phyloP scores from a whole-genome alignment of 208 protist genomes.

The Trypanosoma congolense region DNA sequence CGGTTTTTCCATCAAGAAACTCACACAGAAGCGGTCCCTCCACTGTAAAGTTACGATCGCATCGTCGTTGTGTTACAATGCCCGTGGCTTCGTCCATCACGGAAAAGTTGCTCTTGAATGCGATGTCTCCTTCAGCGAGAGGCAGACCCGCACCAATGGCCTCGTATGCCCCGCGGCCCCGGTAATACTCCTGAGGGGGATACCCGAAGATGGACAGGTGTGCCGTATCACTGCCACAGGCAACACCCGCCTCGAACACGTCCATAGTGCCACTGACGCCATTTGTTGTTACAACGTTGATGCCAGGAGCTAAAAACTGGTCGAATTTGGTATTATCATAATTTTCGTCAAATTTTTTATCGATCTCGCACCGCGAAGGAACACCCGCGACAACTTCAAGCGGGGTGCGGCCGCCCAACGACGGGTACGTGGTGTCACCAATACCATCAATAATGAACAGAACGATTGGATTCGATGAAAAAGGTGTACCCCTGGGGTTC shows the following conservation, averaged over 20 bases:
- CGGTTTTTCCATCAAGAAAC: constrained; percentile 36
- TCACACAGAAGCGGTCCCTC: constrained; percentile 52
- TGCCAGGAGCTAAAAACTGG: constrained; percentile 20
- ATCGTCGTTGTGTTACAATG: constrained; percentile 54
- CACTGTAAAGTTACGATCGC: constrained; percentile 60
- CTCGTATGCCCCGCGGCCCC: constrained; percentile 65
- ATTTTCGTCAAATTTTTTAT: too few relatives aligned
- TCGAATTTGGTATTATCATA: background rate
- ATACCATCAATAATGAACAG: constrained; percentile 78
- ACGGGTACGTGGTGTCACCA: constrained; percentile 54
- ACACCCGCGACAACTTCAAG: constrained; percentile 63
- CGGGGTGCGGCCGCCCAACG: constrained; percentile 55
- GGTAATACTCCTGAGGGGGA: constrained; percentile 50
- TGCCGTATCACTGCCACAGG: constrained; percentile 76
- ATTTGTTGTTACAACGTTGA: constrained; percentile 44
- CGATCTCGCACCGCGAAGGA: constrained; percentile 4
- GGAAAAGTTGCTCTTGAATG: constrained; percentile 75
- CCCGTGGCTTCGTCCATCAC: constrained; percentile 31
- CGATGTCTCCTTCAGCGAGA: constrained; percentile 57
- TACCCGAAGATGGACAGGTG: constrained; percentile 73
- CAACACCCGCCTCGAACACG: constrained; percentile 49
- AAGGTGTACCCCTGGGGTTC: constrained; percentile 12
- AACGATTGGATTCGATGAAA: constrained; percentile 45
- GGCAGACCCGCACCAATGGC: constrained; percentile 49
- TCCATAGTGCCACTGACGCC: constrained; percentile 71